Evolutionary conservation across 2,329 filamentous ascomycete genomes (phyloP).

Genomic region (Sodiomyces alkalinus): DNA sequence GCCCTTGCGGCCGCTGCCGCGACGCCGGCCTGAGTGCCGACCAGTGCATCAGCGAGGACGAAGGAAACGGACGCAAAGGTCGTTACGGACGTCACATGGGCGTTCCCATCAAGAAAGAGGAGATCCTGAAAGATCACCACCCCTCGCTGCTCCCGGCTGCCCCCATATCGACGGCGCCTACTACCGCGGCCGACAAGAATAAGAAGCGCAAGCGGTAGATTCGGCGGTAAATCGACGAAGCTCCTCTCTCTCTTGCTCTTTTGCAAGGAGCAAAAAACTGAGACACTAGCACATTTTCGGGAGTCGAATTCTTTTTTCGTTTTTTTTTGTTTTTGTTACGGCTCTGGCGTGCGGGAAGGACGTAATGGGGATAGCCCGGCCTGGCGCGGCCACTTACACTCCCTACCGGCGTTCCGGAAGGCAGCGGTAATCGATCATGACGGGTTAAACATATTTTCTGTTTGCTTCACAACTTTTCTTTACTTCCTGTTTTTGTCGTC

Average conservation of each 20-base stretch:
- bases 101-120: constrained; percentile 45
- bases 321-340: no score
- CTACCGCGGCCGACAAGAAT: constrained; percentile 29
- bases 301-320: background rate
- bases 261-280: background rate
- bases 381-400: constrained; percentile 6
- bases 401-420: constrained; percentile 7
- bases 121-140: constrained; percentile 21
- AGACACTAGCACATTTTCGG: background rate
- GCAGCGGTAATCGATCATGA: constrained; percentile 2
- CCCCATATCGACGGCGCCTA: constrained; percentile 23
- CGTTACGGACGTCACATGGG: constrained; percentile 67
- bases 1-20: constrained; percentile 87
- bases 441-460: no score
- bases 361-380: constrained; percentile 6
- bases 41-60: constrained; percentile 92
- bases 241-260: background rate
- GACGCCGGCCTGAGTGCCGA: constrained; percentile 89
- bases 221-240: background rate
- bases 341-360: background rate
- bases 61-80: constrained; percentile 92
- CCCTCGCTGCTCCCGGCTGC: constrained; percentile 26
- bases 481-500: constrained; percentile 4
- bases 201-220: constrained; percentile 47
- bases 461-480: no score